Evolutionary conservation across 768 basidiomycete species (phyloP).

Genomic region (Lentinula aciculospora): DNA sequence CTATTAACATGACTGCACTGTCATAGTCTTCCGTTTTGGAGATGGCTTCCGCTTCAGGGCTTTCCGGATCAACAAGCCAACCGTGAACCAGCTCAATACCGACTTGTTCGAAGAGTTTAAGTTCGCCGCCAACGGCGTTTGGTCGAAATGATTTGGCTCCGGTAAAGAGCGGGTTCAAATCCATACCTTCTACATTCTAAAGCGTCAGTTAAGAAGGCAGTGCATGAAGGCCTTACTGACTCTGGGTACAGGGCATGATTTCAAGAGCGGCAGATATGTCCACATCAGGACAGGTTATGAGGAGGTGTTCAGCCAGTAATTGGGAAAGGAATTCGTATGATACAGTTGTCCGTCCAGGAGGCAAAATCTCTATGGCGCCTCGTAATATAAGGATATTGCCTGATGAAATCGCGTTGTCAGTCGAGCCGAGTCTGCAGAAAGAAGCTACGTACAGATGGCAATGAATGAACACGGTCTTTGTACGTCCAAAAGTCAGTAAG

Average conservation of each 20-base stretch:
- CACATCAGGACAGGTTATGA: slow-evolving; percentile 49
- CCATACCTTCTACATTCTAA: slow-evolving; percentile 64
- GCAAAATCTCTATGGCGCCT: slow-evolving; percentile 72
- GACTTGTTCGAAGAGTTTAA: slow-evolving; percentile 80
- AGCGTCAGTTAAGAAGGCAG: not conserved
- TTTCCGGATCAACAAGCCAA: slow-evolving; percentile 76
- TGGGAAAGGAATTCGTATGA: slow-evolving; percentile 84
- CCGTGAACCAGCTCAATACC: slow-evolving; percentile 83
- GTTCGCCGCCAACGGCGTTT: slow-evolving; percentile 61
- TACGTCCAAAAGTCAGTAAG: not conserved
- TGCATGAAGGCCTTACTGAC: slow-evolving; percentile 33
- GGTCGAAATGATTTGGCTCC: slow-evolving; percentile 64
- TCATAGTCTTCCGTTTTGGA: slow-evolving; percentile 63
- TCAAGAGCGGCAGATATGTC: slow-evolving; percentile 70
- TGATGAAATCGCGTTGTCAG: slow-evolving; percentile 19
- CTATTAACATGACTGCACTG: slow-evolving; percentile 65
- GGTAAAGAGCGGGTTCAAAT: slow-evolving; percentile 83
- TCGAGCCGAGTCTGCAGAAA: not conserved
- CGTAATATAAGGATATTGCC: slow-evolving; percentile 88
- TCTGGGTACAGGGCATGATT: slow-evolving; percentile 71
- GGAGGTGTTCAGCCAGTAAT: slow-evolving; percentile 77
- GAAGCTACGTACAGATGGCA: slow-evolving; percentile 62
- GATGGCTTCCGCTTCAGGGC: slow-evolving; percentile 52
- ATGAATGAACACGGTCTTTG: slow-evolving; percentile 86
- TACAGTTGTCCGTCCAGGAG: slow-evolving; percentile 58